These are phyloP conservation scores for Quercus variabilis DNA, from an alignment of 306 rosid species.

Conservation along the genomic window DNA sequence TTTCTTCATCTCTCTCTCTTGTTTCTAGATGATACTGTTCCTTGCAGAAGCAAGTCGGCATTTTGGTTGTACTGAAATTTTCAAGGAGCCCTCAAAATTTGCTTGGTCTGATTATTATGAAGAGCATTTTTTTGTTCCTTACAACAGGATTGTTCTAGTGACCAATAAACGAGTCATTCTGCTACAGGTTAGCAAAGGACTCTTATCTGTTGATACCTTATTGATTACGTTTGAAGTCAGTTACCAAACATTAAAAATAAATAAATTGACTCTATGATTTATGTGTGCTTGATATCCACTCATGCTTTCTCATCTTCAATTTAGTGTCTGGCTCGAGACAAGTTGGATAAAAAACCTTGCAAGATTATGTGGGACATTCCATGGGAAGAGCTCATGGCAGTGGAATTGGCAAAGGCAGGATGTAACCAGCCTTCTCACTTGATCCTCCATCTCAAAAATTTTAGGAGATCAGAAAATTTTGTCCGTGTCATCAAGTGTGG, in stretches of 20 bases:
- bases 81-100: constrained; percentile 95
- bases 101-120: constrained; percentile 92
- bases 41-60: constrained; percentile 90
- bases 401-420: constrained; percentile 87
- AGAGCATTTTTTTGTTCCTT: constrained; percentile 71
- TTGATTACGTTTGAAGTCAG: neutral
- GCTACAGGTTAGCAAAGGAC: constrained; percentile 68
- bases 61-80: constrained; percentile 90
- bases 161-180: constrained; percentile 88
- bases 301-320: constrained; percentile 22
- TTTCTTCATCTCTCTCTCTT: constrained; percentile 5
- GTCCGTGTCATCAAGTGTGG: constrained; percentile 71
- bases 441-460: constrained; percentile 86
- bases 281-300: constrained; percentile 32
- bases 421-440: constrained; percentile 71
- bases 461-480: constrained; percentile 79
- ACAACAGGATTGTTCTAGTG: constrained; percentile 75
- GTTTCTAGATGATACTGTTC: constrained; percentile 80
- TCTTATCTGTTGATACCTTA: neutral
- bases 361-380: constrained; percentile 94
- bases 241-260: neutral
- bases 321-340: constrained; percentile 82
- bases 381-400: constrained; percentile 90
- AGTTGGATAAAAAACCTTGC: constrained; percentile 87
- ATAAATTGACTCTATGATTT: neutral